A percentile compares a stretch with the other conserved stretches of the same genome.
These are phyloP conservation scores for Backusella tuberculispora DNA, from an alignment of 192 early-diverging fungal genomes.

Conservation along the genomic window DNA sequence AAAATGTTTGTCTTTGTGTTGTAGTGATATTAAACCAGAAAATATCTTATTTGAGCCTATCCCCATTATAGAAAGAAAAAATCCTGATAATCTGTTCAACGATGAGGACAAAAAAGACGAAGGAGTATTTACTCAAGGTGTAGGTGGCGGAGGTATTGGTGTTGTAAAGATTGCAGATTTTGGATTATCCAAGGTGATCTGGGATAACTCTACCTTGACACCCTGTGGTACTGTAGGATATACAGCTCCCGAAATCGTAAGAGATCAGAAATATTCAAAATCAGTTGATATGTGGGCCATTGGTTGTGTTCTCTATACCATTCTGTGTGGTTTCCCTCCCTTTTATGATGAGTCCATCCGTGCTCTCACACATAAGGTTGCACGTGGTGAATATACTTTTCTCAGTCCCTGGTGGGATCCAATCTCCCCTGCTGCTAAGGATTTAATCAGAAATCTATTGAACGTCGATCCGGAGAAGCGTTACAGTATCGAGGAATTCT, in stretches of 20 bases:
- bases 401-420: conserved; percentile 92
- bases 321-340: conserved; percentile 81
- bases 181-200: conserved; percentile 85
- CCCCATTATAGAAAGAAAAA: conserved; percentile 56
- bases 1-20: neutral
- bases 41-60: conserved; percentile 84
- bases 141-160: conserved; percentile 86
- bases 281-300: conserved; percentile 88
- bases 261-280: conserved; percentile 77
- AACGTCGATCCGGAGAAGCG: conserved; percentile 71
- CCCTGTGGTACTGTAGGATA: conserved; percentile 94
- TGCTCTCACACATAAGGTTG: conserved; percentile 84
- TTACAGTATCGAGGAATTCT: conserved; percentile 82
- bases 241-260: conserved; percentile 91
- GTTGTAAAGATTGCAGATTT: conserved; percentile 88
- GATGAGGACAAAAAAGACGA: conserved; percentile 77
- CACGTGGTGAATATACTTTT: conserved; percentile 84
- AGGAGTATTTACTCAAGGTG: conserved; percentile 68
- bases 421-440: conserved; percentile 74
- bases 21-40: conserved; percentile 94
- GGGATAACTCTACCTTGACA: conserved; percentile 82
- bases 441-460: conserved; percentile 70
- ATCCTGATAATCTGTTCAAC: conserved; percentile 35
- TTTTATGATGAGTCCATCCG: conserved; percentile 83
- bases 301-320: conserved; percentile 85